Evolutionary conservation across 768 basidiomycete genomes (phyloP).

Genomic region (Boletus sensibilis): DNA sequence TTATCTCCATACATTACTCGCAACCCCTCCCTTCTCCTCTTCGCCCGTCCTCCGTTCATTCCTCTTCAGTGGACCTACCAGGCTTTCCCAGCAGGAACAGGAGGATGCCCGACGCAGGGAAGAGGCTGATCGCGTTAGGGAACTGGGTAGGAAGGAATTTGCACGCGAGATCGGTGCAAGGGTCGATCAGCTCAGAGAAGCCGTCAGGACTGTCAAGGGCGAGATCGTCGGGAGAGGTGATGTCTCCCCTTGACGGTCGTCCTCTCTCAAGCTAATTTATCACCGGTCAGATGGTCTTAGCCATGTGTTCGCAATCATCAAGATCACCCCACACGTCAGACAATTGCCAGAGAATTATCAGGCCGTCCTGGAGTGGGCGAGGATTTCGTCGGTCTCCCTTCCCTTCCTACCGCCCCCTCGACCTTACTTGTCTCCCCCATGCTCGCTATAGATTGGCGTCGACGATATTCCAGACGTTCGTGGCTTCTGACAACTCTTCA

Average conservation of each 20-base stretch:
- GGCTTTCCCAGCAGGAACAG: constrained; percentile 65
- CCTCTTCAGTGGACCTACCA: constrained; percentile 73
- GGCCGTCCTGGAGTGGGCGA: constrained; percentile 93
- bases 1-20: constrained; percentile 81
- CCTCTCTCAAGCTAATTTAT: constrained; percentile 4
- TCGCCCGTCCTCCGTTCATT: constrained; percentile 87
- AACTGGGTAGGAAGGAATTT: constrained; percentile 85
- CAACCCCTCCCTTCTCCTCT: constrained; percentile 69
- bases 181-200: constrained; percentile 81
- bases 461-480: constrained; percentile 92
- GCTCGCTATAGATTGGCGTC: constrained; percentile 72
- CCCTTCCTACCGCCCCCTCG: neutral
- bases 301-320: constrained; percentile 85
- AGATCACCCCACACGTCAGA: constrained; percentile 70
- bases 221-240: constrained; percentile 87
- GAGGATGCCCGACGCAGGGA: constrained; percentile 79
- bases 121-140: constrained; percentile 83
- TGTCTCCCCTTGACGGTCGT: neutral
- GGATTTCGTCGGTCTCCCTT: constrained; percentile 77
- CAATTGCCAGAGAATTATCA: constrained; percentile 81
- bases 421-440: constrained; percentile 5
- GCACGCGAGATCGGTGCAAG: constrained; percentile 81
- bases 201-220: constrained; percentile 86
- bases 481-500: constrained; percentile 90
- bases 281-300: constrained; percentile 73